Evolutionary conservation across 768 basidiomycete species (phyloP), one percentile per base, ranked within the genome.

Genomic region (Kwoniella bestiolae): DNA sequence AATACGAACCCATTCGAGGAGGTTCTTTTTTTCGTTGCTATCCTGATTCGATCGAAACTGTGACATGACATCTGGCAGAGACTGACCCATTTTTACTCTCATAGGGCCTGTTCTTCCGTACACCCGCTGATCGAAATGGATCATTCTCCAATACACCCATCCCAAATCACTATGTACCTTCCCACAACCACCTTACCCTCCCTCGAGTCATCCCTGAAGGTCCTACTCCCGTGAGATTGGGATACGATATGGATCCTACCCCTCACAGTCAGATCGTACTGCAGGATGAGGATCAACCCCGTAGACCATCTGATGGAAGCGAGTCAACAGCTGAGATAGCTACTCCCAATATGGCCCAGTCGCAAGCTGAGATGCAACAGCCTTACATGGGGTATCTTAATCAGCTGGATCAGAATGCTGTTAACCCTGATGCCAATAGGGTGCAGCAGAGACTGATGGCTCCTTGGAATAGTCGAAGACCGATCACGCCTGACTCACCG

Each of bases 41-140:
- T n/a, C n/a, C n/a, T n/a, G n/a, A n/a, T n/a, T n/a, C n/a, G n/a
- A n/a, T n/a, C n/a, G n/a, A n/a, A n/a, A n/a, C n/a, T n/a, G n/a
- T n/a, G n/a, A n/a, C n/a, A 46, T 7, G n/a, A 25, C 21, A 3
- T 38, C 8, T 29, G 53, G 47, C 29, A 25, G 8, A 26, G n/a
- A 16, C 14, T 26, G 61, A 44, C 49, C 8, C n/a, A n/a, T 29
- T 18, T 52, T 8, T 28, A 8, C 4, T 12, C 11, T 9, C 16
- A 16, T 55, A 76, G 75, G 72, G 71, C 12, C 47, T 78, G n/a
- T 78, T 78, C 69, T 78, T 73, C 61, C 69, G 74, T 5, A 75
- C 76, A 7, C 76, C 76, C 3, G 57, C 64, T 34, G 72, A 75
- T 49, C 46, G 49, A 21, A 50, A 56, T 18, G 56, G 56, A 18